These are phyloP conservation scores for Aspergillus oerlinghausenensis DNA, from an alignment of 2,329 filamentous ascomycete species.

Conservation along the genomic window DNA sequence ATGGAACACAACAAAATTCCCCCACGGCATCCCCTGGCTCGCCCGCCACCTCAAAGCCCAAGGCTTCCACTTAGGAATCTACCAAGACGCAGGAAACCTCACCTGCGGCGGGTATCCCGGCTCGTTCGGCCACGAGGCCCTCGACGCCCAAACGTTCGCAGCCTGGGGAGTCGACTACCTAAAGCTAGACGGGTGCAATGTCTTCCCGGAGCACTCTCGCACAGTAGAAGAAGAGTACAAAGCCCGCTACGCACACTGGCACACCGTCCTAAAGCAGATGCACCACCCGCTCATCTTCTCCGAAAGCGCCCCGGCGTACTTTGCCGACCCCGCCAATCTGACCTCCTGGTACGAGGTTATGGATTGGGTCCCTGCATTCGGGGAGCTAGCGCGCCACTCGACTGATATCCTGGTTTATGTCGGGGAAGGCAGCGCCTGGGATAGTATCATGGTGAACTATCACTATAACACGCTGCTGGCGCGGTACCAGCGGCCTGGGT, in stretches of 20 bases:
- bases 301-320: slow-evolving; percentile 46
- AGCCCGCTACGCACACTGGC: slow-evolving; percentile 40
- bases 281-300: slow-evolving; percentile 41
- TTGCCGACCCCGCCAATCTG: slow-evolving; percentile 32
- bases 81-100: slow-evolving; percentile 41
- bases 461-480: slow-evolving; percentile 40
- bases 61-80: slow-evolving; percentile 46
- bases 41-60: slow-evolving; percentile 33
- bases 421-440: slow-evolving; percentile 41
- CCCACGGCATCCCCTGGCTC: slow-evolving; percentile 42
- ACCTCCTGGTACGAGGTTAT: slow-evolving; percentile 46
- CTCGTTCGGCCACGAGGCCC: slow-evolving; percentile 38
- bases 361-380: slow-evolving; percentile 39
- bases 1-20: slow-evolving; percentile 42
- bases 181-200: slow-evolving; percentile 46
- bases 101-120: slow-evolving; percentile 45
- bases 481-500: slow-evolving; percentile 42
- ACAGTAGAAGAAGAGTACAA: slow-evolving; percentile 23
- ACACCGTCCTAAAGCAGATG: slow-evolving; percentile 35
- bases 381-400: slow-evolving; percentile 45
- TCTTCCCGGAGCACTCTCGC: slow-evolving; percentile 19
- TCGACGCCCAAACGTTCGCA: slow-evolving; percentile 38
- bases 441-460: slow-evolving; percentile 48
- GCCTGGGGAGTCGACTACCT: slow-evolving; percentile 45
- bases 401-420: slow-evolving; percentile 41